Evolutionary conservation across 2,329 filamentous ascomycete species (phyloP).

Genomic region (Fusarium vanettenii): DNA sequence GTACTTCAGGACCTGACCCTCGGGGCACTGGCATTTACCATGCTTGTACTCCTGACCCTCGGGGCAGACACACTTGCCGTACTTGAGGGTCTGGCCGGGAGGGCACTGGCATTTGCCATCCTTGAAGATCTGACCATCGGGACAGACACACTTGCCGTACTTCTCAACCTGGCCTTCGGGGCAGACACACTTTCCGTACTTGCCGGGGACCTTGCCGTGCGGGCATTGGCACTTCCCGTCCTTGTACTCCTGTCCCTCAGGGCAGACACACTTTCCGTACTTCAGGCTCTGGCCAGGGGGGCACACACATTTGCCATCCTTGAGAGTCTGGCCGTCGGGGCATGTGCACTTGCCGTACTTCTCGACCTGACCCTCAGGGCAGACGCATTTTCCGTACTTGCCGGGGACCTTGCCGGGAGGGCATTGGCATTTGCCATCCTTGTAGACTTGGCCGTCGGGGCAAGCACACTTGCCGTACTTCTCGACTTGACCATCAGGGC

Average conservation of each 20-base stretch:
- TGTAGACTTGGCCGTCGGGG: neutral
- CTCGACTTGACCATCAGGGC: slow-evolving; percentile 1
- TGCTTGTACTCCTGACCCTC: neutral
- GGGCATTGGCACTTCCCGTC: slow-evolving; percentile 2
- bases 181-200: neutral
- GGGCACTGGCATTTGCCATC: slow-evolving; percentile 2
- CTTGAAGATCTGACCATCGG: neutral
- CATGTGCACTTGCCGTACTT: slow-evolving; percentile 1
- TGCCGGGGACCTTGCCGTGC: neutral
- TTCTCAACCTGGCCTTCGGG: neutral
- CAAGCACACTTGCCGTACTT: slow-evolving; percentile 14
- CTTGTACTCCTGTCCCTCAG: neutral
- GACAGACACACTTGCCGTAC: slow-evolving; percentile 1
- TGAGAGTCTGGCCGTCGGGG: neutral
- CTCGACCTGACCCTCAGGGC: neutral
- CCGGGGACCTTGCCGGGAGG: slow-evolving; percentile 1
- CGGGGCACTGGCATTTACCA: slow-evolving; percentile 1
- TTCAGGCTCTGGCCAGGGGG: neutral
- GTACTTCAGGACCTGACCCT: neutral
- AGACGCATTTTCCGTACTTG: slow-evolving; percentile 10
- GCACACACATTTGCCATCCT: slow-evolving; percentile 7
- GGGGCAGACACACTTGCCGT: neutral
- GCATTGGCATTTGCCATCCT: slow-evolving; percentile 22
- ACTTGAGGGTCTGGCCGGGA: neutral
- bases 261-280: neutral